Conservation (phyloP, 495 filamentous ascomycete species). For the Clohesyomyces aquaticus region DNA sequence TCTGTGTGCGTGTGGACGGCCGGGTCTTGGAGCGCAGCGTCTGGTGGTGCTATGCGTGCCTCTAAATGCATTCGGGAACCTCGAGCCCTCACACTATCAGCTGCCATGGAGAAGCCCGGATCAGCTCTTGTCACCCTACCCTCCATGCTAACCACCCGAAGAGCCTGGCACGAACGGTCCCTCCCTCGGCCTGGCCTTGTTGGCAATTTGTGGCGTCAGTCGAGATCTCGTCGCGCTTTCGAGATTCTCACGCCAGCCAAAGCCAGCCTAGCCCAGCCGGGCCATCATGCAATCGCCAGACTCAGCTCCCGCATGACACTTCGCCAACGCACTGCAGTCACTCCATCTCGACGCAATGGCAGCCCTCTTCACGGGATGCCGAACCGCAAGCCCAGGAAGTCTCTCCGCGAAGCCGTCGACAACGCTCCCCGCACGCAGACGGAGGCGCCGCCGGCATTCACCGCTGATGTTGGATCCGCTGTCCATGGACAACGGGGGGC, state of each 20-base stretch:
- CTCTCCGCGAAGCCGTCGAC: no score
- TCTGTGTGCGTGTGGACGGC: no score
- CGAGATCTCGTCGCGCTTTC: constrained; percentile 4
- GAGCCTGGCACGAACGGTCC: not conserved
- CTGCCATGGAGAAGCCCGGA: not conserved
- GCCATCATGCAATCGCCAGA: not conserved
- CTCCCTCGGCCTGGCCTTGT: not conserved
- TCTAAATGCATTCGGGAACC: not conserved
- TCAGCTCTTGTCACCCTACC: not conserved
- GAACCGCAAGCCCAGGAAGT: not conserved
- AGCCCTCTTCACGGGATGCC: not conserved
- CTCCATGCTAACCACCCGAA: not conserved
- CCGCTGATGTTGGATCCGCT: no score
- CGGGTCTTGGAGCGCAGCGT: not conserved
- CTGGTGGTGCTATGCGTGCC: not conserved
- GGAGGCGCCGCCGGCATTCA: no score
- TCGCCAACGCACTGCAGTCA: not conserved
- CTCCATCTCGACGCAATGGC: not conserved
- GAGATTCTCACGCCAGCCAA: not conserved
- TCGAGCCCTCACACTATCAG: constrained; percentile 2
- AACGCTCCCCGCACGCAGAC: no score
- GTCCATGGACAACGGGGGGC: not conserved
- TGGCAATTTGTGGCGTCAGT: constrained; percentile 5
- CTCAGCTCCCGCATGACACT: not conserved
- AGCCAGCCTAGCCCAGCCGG: not conserved